Evolutionary conservation across 768 basidiomycete species (phyloP).

Genomic region (Rhodocollybia butyracea): DNA sequence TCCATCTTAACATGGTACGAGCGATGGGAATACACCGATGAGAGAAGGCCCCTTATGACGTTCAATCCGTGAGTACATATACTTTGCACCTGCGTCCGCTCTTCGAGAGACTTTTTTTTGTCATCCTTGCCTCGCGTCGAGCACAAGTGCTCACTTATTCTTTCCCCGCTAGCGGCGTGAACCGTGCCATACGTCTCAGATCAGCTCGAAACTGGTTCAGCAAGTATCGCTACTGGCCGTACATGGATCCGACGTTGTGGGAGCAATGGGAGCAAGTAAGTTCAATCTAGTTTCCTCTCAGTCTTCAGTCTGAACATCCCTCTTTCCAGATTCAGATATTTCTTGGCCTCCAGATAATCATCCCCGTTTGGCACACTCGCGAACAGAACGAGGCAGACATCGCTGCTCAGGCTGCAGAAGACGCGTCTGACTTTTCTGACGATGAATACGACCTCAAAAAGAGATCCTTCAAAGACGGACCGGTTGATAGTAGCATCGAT

Average conservation of each 20-base stretch:
- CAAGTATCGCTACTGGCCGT: neutral
- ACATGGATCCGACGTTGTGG: neutral
- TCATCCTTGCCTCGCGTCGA: too few relatives aligned
- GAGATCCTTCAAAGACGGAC: too few relatives aligned
- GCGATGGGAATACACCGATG: neutral
- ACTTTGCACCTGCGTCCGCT: too few relatives aligned
- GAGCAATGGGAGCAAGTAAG: neutral
- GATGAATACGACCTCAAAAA: too few relatives aligned
- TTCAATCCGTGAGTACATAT: neutral
- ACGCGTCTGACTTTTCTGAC: too few relatives aligned
- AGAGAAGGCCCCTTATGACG: neutral
- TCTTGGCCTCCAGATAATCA: neutral
- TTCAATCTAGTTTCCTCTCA: neutral
- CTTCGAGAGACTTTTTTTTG: too few relatives aligned
- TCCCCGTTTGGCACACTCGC: neutral
- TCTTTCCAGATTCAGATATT: neutral
- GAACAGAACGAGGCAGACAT: neutral
- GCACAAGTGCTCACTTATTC: too few relatives aligned
- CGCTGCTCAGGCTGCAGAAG: neutral
- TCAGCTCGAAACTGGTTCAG: neutral
- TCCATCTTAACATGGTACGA: neutral
- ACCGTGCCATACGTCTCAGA: neutral
- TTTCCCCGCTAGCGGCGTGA: neutral
- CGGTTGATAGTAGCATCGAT: too few relatives aligned
- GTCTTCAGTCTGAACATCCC: neutral